Conservation (phyloP, 1,284 basidiomycete genomes). For the Meripilus lineatus region DNA sequence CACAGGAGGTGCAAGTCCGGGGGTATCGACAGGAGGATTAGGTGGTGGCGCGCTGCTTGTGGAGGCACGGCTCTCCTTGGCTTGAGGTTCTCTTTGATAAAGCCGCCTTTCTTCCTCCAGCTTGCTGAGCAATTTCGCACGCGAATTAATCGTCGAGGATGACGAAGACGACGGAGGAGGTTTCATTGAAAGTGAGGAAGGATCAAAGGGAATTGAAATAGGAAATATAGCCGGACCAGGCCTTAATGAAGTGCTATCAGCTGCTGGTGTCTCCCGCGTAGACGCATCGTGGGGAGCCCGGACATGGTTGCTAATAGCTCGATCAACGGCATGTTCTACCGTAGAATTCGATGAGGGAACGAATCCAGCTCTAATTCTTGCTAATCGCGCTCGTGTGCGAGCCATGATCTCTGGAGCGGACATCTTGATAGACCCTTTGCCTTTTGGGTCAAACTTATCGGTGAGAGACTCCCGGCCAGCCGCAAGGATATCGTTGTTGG, state of each 20-base stretch:
- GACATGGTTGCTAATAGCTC: background rate
- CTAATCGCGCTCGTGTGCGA: slow-evolving; percentile 25
- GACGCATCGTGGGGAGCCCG: too few relatives aligned
- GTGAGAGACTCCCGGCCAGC: background rate
- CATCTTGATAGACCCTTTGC: slow-evolving; percentile 9
- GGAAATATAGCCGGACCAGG: too few relatives aligned
- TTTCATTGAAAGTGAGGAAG: slow-evolving; percentile 10
- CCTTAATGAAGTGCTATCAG: too few relatives aligned
- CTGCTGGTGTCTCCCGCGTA: too few relatives aligned
- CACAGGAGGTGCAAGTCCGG: background rate
- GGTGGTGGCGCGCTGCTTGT: background rate
- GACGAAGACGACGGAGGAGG: slow-evolving; percentile 6
- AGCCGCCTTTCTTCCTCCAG: slow-evolving; percentile 40
- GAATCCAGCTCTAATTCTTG: slow-evolving; percentile 9
- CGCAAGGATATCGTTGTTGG: background rate
- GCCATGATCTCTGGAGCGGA: slow-evolving; percentile 31
- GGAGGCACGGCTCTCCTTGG: slow-evolving; percentile 3
- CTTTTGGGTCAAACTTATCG: slow-evolving; percentile 2
- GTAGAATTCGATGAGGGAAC: background rate
- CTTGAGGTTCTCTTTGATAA: slow-evolving; percentile 15
- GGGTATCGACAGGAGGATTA: background rate
- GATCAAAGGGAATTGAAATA: too few relatives aligned
- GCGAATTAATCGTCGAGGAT: slow-evolving; percentile 3
- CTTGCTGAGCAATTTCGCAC: slow-evolving; percentile 36
- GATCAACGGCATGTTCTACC: background rate